Evolutionary conservation across 2,329 filamentous ascomycete genomes (phyloP).

Genomic region (Xylariaceae sp.): DNA sequence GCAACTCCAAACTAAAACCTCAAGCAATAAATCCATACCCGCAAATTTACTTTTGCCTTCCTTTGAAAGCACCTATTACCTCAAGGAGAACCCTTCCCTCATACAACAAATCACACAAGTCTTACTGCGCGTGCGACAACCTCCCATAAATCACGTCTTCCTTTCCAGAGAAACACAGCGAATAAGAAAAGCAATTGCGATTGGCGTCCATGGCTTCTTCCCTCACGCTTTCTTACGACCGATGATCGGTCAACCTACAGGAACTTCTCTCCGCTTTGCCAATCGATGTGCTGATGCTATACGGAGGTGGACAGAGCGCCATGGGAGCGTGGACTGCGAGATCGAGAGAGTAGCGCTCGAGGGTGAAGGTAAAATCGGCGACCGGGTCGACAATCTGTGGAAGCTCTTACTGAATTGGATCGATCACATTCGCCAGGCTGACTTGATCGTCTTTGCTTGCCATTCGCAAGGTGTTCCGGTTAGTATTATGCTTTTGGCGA

Average conservation of each 20-base stretch:
- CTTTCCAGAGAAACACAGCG: conserved; percentile 64
- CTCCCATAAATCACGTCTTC: conserved; percentile 66
- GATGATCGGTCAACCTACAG: conserved; percentile 90
- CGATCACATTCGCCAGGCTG: conserved; percentile 79
- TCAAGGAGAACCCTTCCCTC: conserved; percentile 65
- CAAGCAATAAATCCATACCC: conserved; percentile 36
- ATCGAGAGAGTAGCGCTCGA: conserved; percentile 94
- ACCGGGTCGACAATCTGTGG: conserved; percentile 90
- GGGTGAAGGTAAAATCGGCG: conserved; percentile 86
- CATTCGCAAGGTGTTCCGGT: conserved; percentile 97
- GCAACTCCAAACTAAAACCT: conserved; percentile 28
- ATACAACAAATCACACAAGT: conserved; percentile 62
- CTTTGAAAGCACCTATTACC: conserved; percentile 63
- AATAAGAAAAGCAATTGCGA: conserved; percentile 82
- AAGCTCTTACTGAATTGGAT: conserved; percentile 93
- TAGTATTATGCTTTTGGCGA: conserved; percentile 85
- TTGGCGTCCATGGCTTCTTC: conserved; percentile 92
- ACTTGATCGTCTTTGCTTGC: conserved; percentile 87
- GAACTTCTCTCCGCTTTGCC: conserved; percentile 90
- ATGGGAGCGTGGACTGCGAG: conserved; percentile 70
- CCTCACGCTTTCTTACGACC: conserved; percentile 82
- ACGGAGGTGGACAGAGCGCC: conserved; percentile 71
- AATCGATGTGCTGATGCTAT: conserved; percentile 83
- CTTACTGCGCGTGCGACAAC: conserved; percentile 52
- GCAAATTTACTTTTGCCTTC: conserved; percentile 67